These are phyloP conservation scores for Sporothrix protearum DNA, from an alignment of 2,329 filamentous ascomycete genomes.

Conservation along the genomic window DNA sequence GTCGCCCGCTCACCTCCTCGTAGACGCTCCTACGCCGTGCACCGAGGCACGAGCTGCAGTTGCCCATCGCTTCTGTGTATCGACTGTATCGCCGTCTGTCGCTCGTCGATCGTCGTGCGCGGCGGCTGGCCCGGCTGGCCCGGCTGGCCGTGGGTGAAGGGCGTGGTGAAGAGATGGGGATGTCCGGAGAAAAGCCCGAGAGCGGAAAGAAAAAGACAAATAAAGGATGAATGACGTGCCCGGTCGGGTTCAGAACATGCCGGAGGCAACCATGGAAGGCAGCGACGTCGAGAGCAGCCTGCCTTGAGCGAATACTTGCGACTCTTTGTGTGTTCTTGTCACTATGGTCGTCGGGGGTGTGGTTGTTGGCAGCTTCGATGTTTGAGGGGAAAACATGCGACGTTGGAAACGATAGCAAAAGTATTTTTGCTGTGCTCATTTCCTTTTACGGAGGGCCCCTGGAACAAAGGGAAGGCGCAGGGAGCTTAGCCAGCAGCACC, in stretches of 20 bases:
- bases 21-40: constrained; percentile 48
- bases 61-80: constrained; percentile 47
- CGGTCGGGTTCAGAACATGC: background rate
- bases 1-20: constrained; percentile 48
- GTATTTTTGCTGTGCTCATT: constrained; percentile 13
- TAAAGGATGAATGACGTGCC: background rate
- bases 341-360: background rate
- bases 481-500: constrained; percentile 1
- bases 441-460: background rate
- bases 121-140: background rate
- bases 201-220: background rate
- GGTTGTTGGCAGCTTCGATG: background rate
- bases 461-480: constrained; percentile 14
- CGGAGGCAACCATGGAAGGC: constrained; percentile 10
- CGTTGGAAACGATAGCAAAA: constrained; percentile 2
- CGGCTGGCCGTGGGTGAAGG: no score
- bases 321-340: background rate
- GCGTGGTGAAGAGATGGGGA: background rate
- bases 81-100: background rate
- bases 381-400: background rate
- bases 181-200: background rate
- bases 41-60: constrained; percentile 60
- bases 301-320: background rate
- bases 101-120: background rate
- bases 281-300: constrained; percentile 4